Evolutionary conservation across 2,329 filamentous ascomycete genomes (phyloP).

Genomic region (Colletotrichum simmondsii): DNA sequence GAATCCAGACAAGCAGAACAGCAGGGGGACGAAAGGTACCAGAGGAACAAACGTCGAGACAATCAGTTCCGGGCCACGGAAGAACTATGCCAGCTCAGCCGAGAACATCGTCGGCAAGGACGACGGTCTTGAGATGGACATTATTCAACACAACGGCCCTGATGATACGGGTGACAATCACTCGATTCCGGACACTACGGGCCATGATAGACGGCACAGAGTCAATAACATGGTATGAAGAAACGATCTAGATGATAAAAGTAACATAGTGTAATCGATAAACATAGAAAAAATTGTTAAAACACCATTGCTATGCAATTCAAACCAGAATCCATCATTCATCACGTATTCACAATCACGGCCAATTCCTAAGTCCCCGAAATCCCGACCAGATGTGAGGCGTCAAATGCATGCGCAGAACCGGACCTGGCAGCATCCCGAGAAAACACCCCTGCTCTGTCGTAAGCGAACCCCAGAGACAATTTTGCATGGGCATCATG

Average conservation of each 20-base stretch:
- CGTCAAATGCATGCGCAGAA: background rate
- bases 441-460: background rate
- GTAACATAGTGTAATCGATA: background rate
- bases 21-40: background rate
- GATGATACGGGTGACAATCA: background rate
- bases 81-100: constrained; percentile 7
- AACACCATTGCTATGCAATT: background rate
- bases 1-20: constrained; percentile 1
- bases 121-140: constrained; percentile 15
- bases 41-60: constrained; percentile 9
- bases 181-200: background rate
- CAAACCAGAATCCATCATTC: background rate
- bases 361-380: background rate
- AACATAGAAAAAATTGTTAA: background rate
- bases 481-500: background rate
- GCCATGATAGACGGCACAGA: background rate
- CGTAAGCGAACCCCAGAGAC: background rate
- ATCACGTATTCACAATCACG: background rate
- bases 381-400: background rate
- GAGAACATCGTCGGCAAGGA: constrained; percentile 20
- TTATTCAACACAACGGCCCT: background rate
- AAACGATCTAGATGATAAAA: background rate
- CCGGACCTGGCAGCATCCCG: background rate
- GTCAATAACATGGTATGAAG: background rate
- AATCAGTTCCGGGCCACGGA: background rate